Base-by-base conservation (phyloP, 371 early-diverging fungal species). In the Mucor piriformis region DNA sequence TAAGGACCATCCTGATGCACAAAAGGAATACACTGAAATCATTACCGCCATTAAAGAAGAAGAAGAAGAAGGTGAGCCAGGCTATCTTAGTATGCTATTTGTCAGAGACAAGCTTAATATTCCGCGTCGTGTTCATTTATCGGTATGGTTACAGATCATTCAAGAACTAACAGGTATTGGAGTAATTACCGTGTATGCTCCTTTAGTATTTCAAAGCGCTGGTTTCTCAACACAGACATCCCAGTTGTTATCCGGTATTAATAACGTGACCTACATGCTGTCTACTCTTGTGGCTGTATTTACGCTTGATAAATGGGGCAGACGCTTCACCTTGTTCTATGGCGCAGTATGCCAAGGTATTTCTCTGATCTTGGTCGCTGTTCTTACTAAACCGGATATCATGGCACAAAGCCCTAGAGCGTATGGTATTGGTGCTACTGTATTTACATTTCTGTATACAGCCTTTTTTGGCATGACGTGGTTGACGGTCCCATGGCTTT, bases 81-180 rank as follows among this genome's bases (percentile, higher is more conserved):
- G 66, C 12, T 74, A 77, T 18, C 23, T 72, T 8, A 64, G 64
- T 23, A 77, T 77, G 77, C 32, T 74, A 1, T 66, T 74, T 37
- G 59, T 67, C 13, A 60, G 64, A 13, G 77, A 77, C 32, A 54
- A 58, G 4, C 57, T 74, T 15, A 77, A 77, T 29, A 77, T 74
- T 12, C 61, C 69, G 25, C 72, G 77, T 3, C 77, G 77, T 47
- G 77, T 77, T 25, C 72, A 77, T 34, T 48, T 77, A 3, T 72
- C 74, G 15, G 59, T 77, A 21, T 77, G 72, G 77, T 32, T 77
- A 2, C 77, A 77, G 34, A 72, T 77, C 54, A 67, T 77, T 25
- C 77, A 77, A 46, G 73, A 76, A 46, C 55, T 76, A 18, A 66
- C 71, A 15, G 76, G 76, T 38, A 76, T 76, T 27, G 76, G 65